These are phyloP conservation scores for Wakefieldia striispora DNA, from an alignment of 768 basidiomycete genomes.

Conservation along the genomic window DNA sequence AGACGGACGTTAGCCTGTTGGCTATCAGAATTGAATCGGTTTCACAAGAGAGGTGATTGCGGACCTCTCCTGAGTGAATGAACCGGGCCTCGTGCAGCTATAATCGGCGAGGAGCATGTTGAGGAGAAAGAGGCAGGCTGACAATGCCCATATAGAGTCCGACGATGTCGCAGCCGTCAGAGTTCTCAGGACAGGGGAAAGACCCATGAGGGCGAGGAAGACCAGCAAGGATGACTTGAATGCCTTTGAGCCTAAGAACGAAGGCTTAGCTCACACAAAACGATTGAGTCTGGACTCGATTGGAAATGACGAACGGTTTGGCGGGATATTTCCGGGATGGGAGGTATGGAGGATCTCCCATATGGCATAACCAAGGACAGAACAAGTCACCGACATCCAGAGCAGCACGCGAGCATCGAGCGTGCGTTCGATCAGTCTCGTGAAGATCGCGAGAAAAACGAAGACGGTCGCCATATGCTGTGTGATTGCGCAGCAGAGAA, in stretches of 20 bases:
- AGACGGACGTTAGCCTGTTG: conserved; percentile 71
- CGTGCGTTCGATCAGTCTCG: conserved; percentile 57
- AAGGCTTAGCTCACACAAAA: conserved; percentile 4
- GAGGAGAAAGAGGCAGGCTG: conserved; percentile 79
- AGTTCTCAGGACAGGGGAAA: conserved; percentile 89
- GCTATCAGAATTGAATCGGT: conserved; percentile 23
- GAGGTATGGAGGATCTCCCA: conserved; percentile 58
- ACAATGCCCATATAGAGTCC: conserved; percentile 95
- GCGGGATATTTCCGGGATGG: conserved; percentile 25
- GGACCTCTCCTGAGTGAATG: conserved; percentile 59
- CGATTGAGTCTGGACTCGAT: not conserved
- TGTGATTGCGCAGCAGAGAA: conserved; percentile 71
- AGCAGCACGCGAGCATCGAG: conserved; percentile 72
- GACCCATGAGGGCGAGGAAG: conserved; percentile 82
- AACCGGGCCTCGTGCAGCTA: conserved; percentile 45
- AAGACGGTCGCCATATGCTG: conserved; percentile 83
- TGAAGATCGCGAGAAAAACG: conserved; percentile 79
- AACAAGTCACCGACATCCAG: conserved; percentile 58
- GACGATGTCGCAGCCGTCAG: conserved; percentile 93
- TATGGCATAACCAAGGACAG: conserved; percentile 54
- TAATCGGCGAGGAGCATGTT: conserved; percentile 87
- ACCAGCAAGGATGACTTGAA: conserved; percentile 83
- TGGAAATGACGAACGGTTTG: conserved; percentile 26
- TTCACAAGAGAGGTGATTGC: conserved; percentile 21
- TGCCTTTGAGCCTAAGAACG: conserved; percentile 57